Evolutionary conservation across 768 basidiomycete species (phyloP), one percentile per base, ranked within the genome.

Genomic region (Megacollybia marginata): DNA sequence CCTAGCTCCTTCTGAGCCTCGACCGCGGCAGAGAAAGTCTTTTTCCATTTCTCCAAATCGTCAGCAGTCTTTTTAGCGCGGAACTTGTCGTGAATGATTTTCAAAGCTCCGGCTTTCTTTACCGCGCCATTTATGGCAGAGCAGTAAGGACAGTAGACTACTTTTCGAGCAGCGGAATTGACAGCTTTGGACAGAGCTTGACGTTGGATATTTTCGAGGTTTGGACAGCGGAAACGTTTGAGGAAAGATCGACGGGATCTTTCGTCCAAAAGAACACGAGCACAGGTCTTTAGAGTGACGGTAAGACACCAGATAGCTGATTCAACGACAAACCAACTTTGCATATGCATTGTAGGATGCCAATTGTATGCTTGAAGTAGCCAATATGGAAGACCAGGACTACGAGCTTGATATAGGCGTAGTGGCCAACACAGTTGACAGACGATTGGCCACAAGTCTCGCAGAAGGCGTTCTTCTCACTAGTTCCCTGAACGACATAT

Each of bases 361-460:
- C 79, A 52, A 98, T 92, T 15, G 88, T 91, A 57, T 97, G 93
- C 64, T 93, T 90, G 73, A 99, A 98, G 68, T 92, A 99, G 7
- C 96, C 96, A 50, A 98, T 92, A 63, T 99, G 96, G 65, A 98
- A 99, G 16, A 98, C 94, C 0, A 96, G 96, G 16, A 99, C 83
- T 32, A 87, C 83, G 40, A 99, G 78, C 67, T 96, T 97, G 70
- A 99, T 97, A 69, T 98, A 98, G 5, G 94, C 94, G 64, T 96
- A 98, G 66, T 99, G 96, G 1, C 96, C 96, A 19, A 96, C 94
- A 62, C 96, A 99, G 53, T 96, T 92, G 2, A 92, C 88, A 28
- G 91, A 84, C 15, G 80, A 83, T 54, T 92, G 80, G 8, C 92
- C 92, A 60, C 96, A 99, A 0, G 96, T 99, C 66, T 94, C 90